phyloP scores from a whole-genome alignment of 768 basidiomycete species.

The Tylopilus rubrobrunneus region DNA sequence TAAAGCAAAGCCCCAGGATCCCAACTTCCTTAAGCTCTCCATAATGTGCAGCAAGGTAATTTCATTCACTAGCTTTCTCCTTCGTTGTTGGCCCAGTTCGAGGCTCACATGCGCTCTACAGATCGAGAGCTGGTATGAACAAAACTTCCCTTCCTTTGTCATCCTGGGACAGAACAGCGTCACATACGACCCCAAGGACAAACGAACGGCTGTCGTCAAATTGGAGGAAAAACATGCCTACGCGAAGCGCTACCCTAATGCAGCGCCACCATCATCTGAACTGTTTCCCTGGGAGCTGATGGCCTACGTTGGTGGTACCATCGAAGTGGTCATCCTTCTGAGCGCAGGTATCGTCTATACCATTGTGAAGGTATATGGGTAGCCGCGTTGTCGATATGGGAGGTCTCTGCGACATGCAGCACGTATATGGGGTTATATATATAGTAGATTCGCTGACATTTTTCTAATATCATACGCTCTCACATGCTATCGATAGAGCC shows the following conservation, averaged over 20 bases:
- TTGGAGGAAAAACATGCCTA: conserved; percentile 42
- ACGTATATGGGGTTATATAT: too few species aligned
- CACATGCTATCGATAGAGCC: too few species aligned
- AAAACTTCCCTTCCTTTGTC: conserved; percentile 91
- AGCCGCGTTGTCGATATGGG: background rate
- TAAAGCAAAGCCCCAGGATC: conserved; percentile 76
- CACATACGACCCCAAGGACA: conserved; percentile 47
- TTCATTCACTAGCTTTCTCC: background rate
- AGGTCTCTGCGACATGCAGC: too few species aligned
- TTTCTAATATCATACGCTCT: too few species aligned
- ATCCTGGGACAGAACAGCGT: conserved; percentile 19
- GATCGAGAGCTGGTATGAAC: conserved; percentile 95
- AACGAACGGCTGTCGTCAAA: conserved; percentile 50
- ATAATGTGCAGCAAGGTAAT: conserved; percentile 80
- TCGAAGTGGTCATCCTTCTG: conserved; percentile 27
- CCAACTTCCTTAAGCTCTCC: conserved; percentile 78
- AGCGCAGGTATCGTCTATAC: conserved; percentile 22
- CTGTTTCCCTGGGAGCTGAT: conserved; percentile 30
- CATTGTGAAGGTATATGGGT: conserved; percentile 22
- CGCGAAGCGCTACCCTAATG: conserved; percentile 19
- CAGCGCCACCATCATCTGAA: conserved; percentile 1
- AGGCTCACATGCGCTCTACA: conserved; percentile 24
- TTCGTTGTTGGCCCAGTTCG: background rate
- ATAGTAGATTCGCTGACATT: too few species aligned
- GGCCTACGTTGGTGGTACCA: conserved; percentile 26